phyloP scores from a whole-genome alignment of 192 early-diverging fungal species.

The Gaertneriomyces sp. region DNA sequence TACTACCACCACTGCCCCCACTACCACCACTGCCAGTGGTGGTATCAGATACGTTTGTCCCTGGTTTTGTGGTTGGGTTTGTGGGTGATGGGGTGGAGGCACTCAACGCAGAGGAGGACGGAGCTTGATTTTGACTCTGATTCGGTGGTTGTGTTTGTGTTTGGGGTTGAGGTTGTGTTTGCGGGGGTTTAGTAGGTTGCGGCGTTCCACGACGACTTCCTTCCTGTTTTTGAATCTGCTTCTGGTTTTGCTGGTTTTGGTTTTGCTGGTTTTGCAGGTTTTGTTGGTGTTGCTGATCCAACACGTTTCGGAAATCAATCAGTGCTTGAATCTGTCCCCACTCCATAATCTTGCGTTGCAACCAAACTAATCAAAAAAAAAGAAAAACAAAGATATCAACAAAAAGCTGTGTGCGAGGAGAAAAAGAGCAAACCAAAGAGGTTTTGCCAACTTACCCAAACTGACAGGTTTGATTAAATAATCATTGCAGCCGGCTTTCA shows the following conservation, averaged over 20 bases:
- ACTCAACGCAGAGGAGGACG: background rate
- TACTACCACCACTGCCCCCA: too few relatives aligned
- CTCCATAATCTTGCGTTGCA: conserved; percentile 82
- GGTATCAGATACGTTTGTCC: background rate
- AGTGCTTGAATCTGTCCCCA: conserved; percentile 93
- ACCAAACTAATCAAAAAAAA: conserved; percentile 49
- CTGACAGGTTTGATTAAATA: conserved; percentile 85
- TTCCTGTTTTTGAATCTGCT: background rate
- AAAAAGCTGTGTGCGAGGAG: too few relatives aligned
- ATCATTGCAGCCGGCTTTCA: conserved; percentile 85
- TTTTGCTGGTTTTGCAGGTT: background rate
- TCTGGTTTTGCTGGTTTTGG: background rate
- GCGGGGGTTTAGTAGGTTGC: background rate
- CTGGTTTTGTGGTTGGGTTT: background rate
- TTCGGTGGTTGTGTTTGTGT: background rate
- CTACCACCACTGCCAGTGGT: background rate
- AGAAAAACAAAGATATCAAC: background rate
- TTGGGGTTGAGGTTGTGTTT: background rate
- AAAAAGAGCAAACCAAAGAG: too few relatives aligned
- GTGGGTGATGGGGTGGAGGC: background rate
- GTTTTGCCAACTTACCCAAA: conserved; percentile 48
- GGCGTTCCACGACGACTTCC: background rate
- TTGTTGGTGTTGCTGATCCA: background rate
- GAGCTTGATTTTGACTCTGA: background rate
- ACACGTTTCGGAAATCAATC: conserved; percentile 72